Percentiles rank a stretch among this genome's conserved stretches.
phyloP scores from a whole-genome alignment of 1,139 yeast species.

The Chernovozyma aurita region DNA sequence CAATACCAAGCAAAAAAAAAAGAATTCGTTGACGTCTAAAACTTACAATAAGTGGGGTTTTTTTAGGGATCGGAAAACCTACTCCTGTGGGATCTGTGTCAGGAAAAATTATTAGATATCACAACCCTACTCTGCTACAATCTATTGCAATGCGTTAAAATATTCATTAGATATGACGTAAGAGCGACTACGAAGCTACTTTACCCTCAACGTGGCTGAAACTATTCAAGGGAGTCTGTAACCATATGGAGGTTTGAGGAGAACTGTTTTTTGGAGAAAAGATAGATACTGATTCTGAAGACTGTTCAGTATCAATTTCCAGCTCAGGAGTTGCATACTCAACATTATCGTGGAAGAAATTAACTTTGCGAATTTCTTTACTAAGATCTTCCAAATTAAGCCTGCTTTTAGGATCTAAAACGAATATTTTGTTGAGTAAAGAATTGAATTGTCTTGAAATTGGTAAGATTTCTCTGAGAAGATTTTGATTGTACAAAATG shows the following conservation, averaged over 20 bases:
- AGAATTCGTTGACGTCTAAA: too few species aligned
- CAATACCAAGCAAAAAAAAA: too few species aligned
- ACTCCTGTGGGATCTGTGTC: too few species aligned
- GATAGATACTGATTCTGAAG: slow-evolving; percentile 2
- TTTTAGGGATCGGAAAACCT: too few species aligned
- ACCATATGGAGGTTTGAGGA: slow-evolving; percentile 1
- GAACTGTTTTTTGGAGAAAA: slow-evolving; percentile 4
- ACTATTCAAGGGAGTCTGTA: slow-evolving; percentile 1
- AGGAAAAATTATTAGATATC: too few species aligned
- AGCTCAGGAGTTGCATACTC: background rate
- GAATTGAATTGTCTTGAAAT: slow-evolving; percentile 57
- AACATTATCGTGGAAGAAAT: slow-evolving; percentile 30
- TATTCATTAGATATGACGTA: too few species aligned
- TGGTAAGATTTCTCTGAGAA: slow-evolving; percentile 51
- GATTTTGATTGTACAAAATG: slow-evolving; percentile 23
- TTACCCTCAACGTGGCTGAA: background rate
- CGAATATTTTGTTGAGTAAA: slow-evolving; percentile 52
- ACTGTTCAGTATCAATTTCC: slow-evolving; percentile 3
- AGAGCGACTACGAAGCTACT: background rate
- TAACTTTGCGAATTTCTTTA: slow-evolving; percentile 34
- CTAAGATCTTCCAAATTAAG: slow-evolving; percentile 47
- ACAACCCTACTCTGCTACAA: too few species aligned
- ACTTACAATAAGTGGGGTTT: too few species aligned
- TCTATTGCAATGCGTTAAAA: too few species aligned
- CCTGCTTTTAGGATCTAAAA: slow-evolving; percentile 61